A percentile compares a stretch with the other conserved stretches of the same genome.
Evolutionary conservation across 192 early-diverging fungal species (phyloP).

Genomic region (Gryganskiella cystojenkinii): DNA sequence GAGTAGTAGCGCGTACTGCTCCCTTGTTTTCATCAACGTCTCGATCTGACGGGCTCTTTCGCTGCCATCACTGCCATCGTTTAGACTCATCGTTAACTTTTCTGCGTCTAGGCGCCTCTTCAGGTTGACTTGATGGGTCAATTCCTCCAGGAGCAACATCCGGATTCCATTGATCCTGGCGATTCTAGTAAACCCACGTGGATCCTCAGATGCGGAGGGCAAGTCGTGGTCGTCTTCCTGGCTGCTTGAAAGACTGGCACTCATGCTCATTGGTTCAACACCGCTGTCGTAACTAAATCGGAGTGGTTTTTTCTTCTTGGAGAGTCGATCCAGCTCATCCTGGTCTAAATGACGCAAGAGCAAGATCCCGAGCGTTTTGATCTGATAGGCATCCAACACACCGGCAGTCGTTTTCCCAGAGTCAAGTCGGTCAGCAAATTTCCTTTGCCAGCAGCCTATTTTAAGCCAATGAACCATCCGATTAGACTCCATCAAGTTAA

Average conservation of each 20-base stretch:
- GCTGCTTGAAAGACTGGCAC: not conserved
- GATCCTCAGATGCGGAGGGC: not conserved
- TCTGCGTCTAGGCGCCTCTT: not conserved
- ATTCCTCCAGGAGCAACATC: conserved; percentile 35
- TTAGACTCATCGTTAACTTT: not conserved
- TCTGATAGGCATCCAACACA: conserved; percentile 27
- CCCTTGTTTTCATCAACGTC: conserved; percentile 13
- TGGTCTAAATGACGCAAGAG: conserved; percentile 48
- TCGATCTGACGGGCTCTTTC: not conserved
- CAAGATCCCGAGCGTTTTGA: conserved; percentile 28
- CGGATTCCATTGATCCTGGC: conserved; percentile 32
- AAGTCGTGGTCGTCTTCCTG: too few relatives aligned
- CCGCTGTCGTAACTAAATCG: conserved; percentile 18
- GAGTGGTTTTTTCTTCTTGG: conserved; percentile 41
- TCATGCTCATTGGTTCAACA: too few relatives aligned
- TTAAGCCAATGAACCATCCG: too few relatives aligned
- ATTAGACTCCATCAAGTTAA: too few relatives aligned
- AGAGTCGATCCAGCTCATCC: conserved; percentile 34
- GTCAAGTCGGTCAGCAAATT: not conserved
- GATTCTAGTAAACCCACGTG: conserved; percentile 16
- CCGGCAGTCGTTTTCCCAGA: not conserved
- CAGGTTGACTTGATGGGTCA: conserved; percentile 10
- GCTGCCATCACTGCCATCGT: not conserved
- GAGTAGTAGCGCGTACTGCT: conserved; percentile 23
- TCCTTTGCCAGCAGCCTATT: conserved; percentile 26